phyloP scores from a whole-genome alignment of 768 basidiomycete genomes.

The Mycena floridula region DNA sequence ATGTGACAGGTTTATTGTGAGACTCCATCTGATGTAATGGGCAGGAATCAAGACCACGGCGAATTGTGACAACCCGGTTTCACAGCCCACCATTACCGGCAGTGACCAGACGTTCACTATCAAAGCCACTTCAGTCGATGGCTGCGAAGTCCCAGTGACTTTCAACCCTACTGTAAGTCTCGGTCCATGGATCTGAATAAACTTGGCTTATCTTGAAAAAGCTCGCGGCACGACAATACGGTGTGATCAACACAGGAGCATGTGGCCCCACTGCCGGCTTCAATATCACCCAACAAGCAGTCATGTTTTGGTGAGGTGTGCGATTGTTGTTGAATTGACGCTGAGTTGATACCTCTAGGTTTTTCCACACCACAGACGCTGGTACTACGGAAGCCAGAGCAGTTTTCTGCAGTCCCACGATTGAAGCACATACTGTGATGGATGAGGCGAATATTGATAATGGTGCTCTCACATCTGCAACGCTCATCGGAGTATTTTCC shows the following conservation, averaged over 20 bases:
- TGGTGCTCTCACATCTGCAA: constrained; percentile 11
- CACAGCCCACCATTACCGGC: constrained; percentile 16
- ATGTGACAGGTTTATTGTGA: too few relatives aligned
- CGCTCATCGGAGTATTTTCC: background rate
- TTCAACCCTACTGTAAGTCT: constrained; percentile 31
- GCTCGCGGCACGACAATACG: constrained; percentile 42
- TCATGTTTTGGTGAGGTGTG: constrained; percentile 56
- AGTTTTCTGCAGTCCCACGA: constrained; percentile 53
- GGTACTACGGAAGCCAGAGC: constrained; percentile 34
- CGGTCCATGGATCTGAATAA: background rate
- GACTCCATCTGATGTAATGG: too few relatives aligned
- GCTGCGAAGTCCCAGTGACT: constrained; percentile 33
- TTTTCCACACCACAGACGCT: constrained; percentile 29
- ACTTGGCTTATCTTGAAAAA: constrained; percentile 6
- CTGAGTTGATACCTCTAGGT: constrained; percentile 19
- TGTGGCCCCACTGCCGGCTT: constrained; percentile 23
- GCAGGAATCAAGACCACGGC: constrained; percentile 30
- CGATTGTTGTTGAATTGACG: background rate
- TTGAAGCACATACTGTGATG: constrained; percentile 35
- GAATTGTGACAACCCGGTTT: constrained; percentile 39
- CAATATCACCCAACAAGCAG: constrained; percentile 39
- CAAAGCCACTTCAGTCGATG: constrained; percentile 37
- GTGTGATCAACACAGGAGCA: constrained; percentile 31
- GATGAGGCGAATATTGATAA: constrained; percentile 38
- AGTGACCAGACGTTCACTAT: constrained; percentile 26